A percentile compares a stretch with the other conserved stretches of the same genome.
Evolutionary conservation across 148 eudicot genomes (phyloP).

Genomic region (Persicaria maculosa): DNA sequence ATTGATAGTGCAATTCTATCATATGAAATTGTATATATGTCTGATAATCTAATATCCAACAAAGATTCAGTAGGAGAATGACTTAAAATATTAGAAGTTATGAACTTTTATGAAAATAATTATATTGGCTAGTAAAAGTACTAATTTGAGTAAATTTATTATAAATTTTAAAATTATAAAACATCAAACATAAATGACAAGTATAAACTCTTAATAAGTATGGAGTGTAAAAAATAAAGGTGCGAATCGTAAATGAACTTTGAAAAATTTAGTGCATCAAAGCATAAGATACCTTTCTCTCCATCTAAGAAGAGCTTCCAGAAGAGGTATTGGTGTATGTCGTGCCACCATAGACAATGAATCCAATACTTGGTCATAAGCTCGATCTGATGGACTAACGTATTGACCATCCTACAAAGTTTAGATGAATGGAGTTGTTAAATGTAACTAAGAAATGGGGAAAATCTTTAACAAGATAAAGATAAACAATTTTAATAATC

Average conservation of each 20-base stretch:
- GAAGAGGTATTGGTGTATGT: conserved; percentile 90
- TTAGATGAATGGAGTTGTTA: background rate
- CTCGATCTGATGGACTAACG: conserved; percentile 89
- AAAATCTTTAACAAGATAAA: background rate
- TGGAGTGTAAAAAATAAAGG: background rate
- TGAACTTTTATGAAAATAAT: too few species aligned
- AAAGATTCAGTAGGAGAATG: too few species aligned
- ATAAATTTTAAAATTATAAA: background rate
- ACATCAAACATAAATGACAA: background rate
- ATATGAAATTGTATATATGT: too few species aligned
- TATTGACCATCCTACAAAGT: conserved; percentile 85
- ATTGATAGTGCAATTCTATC: background rate
- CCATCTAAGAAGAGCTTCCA: conserved; percentile 95
- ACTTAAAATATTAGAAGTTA: too few species aligned
- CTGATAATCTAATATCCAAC: too few species aligned
- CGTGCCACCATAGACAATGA: conserved; percentile 98
- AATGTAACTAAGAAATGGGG: background rate
- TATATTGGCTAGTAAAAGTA: too few species aligned
- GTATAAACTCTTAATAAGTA: background rate
- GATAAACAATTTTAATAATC: background rate
- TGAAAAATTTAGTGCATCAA: background rate
- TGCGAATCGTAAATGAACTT: background rate
- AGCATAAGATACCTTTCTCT: conserved; percentile 57
- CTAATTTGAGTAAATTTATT: background rate
- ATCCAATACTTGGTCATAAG: conserved; percentile 96